These are phyloP conservation scores for Microthlaspi erraticum DNA, from an alignment of 345 rosid genomes.

Conservation along the genomic window DNA sequence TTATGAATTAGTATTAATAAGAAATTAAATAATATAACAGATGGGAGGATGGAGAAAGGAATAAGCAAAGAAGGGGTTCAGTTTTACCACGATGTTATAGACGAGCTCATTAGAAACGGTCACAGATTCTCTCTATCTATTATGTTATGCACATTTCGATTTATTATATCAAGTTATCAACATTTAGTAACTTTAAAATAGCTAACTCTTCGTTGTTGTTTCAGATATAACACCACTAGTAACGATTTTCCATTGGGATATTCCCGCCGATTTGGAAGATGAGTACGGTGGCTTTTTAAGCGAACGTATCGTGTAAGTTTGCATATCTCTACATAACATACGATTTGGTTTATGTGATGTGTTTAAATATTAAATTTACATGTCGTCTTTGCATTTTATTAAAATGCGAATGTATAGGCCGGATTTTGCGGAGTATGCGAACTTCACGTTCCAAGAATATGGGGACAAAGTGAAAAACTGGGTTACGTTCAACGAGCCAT, in stretches of 20 bases:
- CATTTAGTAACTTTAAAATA: background rate
- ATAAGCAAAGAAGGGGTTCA: conserved; percentile 50
- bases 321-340: background rate
- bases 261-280: conserved; percentile 54
- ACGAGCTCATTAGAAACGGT: conserved; percentile 53
- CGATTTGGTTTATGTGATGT: background rate
- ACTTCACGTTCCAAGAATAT: conserved; percentile 49
- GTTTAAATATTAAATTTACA: background rate
- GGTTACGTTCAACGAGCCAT: conserved; percentile 58
- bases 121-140: background rate
- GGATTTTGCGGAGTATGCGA: conserved; percentile 51
- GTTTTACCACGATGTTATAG: conserved; percentile 55
- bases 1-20: background rate
- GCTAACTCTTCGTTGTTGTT: conserved; percentile 13
- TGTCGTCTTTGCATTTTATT: background rate
- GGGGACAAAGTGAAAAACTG: conserved; percentile 61
- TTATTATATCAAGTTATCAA: background rate
- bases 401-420: conserved; percentile 28
- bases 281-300: conserved; percentile 57
- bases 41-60: conserved; percentile 44
- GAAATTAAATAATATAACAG: conserved; percentile 14
- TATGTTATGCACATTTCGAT: background rate
- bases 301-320: conserved; percentile 50
- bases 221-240: conserved; percentile 53
- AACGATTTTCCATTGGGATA: conserved; percentile 66